Percentiles rank a stretch among this genome's conserved stretches.
These are phyloP conservation scores for Elsinoe fawcettii DNA, from an alignment of 2,329 filamentous ascomycete species.

Conservation along the genomic window DNA sequence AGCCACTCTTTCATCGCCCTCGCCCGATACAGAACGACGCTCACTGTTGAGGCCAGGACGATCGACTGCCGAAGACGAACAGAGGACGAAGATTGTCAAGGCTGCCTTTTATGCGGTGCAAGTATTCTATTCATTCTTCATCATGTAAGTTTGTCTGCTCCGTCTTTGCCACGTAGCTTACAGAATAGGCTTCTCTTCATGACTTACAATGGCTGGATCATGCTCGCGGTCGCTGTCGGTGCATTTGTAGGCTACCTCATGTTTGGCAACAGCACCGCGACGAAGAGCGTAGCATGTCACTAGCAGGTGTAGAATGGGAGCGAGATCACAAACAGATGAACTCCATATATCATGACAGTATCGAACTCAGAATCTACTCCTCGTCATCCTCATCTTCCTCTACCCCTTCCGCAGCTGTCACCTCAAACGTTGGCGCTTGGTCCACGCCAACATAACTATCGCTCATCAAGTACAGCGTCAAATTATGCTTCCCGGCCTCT, in stretches of 20 bases:
- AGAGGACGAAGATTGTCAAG: constrained; percentile 69
- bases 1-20: constrained; percentile 6
- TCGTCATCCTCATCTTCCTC: constrained; percentile 86
- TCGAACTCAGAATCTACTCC: constrained; percentile 32
- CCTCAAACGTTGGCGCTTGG: constrained; percentile 82
- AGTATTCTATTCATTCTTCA: constrained; percentile 98
- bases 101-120: constrained; percentile 80
- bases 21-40: constrained; percentile 43
- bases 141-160: constrained; percentile 66
- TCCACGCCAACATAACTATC: constrained; percentile 96
- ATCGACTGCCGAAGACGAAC: constrained; percentile 52
- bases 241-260: constrained; percentile 80
- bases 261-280: constrained; percentile 65
- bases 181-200: constrained; percentile 84
- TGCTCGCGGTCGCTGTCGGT: constrained; percentile 82
- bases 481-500: constrained; percentile 70
- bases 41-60: constrained; percentile 71
- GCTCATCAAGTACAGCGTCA: constrained; percentile 93
- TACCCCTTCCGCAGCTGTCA: constrained; percentile 84
- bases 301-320: constrained; percentile 35
- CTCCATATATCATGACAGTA: background rate
- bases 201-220: constrained; percentile 99
- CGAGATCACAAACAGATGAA: background rate
- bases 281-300: constrained; percentile 88
- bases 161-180: background rate